Percentiles rank a stretch among this genome's conserved stretches.
These are phyloP conservation scores for Celoporthe dispersa DNA, from an alignment of 2,329 filamentous ascomycete species.

Conservation along the genomic window DNA sequence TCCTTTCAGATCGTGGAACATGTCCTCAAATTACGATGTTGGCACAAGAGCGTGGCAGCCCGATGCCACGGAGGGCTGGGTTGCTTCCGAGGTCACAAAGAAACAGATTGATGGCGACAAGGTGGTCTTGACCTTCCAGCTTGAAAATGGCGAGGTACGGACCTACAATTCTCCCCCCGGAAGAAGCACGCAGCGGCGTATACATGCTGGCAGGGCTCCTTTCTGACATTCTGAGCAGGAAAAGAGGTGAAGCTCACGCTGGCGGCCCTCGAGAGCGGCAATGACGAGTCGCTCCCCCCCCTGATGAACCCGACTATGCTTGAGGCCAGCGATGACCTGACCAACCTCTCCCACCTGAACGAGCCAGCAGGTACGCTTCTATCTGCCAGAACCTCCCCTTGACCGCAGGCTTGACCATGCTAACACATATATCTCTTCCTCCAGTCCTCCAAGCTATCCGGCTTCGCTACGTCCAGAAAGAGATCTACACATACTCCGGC, in stretches of 20 bases:
- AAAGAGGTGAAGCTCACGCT: conserved; percentile 76
- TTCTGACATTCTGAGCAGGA: conserved; percentile 54
- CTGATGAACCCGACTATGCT: conserved; percentile 98
- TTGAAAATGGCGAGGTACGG: conserved; percentile 89
- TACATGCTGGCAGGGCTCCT: conserved; percentile 16
- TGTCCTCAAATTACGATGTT: conserved; percentile 95
- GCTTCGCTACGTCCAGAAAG: conserved; percentile 95
- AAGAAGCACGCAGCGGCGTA: not conserved
- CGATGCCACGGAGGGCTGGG: conserved; percentile 93
- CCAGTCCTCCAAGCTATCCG: conserved; percentile 96
- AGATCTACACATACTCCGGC: conserved; percentile 99
- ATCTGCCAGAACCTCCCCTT: not conserved
- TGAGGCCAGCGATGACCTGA: conserved; percentile 97
- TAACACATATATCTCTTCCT: conserved; percentile 31
- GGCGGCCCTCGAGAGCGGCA: conserved; percentile 76
- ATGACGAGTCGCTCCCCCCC: conserved; percentile 80
- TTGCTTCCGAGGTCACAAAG: conserved; percentile 90
- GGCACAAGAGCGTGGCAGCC: conserved; percentile 99
- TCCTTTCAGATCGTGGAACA: conserved; percentile 44
- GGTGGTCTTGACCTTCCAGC: conserved; percentile 82
- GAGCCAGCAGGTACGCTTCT: conserved; percentile 82
- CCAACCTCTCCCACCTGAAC: conserved; percentile 96
- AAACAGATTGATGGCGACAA: conserved; percentile 86
- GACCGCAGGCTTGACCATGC: conserved; percentile 32
- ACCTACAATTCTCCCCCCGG: conserved; percentile 29